phyloP scores from a whole-genome alignment of 2,329 filamentous ascomycete species.

The Colletotrichum eremochloae region DNA sequence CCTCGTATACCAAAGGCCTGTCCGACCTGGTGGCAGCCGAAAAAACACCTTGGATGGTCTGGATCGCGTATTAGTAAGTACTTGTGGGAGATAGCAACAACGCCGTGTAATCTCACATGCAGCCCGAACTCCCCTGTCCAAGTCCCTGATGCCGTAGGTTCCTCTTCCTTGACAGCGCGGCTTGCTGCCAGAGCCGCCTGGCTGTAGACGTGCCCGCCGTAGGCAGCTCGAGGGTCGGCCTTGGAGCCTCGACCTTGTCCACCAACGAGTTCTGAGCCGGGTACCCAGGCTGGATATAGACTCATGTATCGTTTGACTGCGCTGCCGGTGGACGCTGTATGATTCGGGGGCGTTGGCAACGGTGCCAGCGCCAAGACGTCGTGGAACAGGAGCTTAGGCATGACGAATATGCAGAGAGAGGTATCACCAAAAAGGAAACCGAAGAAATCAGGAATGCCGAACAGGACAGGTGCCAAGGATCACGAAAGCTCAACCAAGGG shows the following conservation, averaged over 20 bases:
- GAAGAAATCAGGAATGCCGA: not conserved
- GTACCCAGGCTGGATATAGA: conserved; percentile 40
- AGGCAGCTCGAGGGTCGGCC: conserved; percentile 46
- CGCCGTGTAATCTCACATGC: conserved; percentile 51
- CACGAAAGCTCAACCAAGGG: not conserved
- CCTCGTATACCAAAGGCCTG: conserved; percentile 67
- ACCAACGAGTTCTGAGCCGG: conserved; percentile 36
- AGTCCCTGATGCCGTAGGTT: conserved; percentile 20
- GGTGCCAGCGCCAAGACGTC: conserved; percentile 37
- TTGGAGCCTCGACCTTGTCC: conserved; percentile 33
- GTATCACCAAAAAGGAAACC: not conserved
- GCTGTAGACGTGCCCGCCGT: conserved; percentile 55
- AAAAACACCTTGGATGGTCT: conserved; percentile 71
- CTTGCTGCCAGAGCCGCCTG: conserved; percentile 52
- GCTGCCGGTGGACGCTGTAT: not conserved
- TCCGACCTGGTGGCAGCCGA: conserved; percentile 61
- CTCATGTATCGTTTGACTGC: conserved; percentile 37
- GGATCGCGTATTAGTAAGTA: conserved; percentile 10
- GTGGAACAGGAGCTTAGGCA: conserved; percentile 34
- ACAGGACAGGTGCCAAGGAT: not conserved
- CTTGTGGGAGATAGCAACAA: not conserved
- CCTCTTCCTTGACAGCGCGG: conserved; percentile 49
- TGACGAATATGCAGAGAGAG: conserved; percentile 9
- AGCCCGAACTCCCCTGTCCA: conserved; percentile 49
- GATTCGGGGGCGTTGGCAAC: conserved; percentile 4